phyloP scores from a whole-genome alignment of 2,329 filamentous ascomycete species.

The Pseudogymnoascus sp. region DNA sequence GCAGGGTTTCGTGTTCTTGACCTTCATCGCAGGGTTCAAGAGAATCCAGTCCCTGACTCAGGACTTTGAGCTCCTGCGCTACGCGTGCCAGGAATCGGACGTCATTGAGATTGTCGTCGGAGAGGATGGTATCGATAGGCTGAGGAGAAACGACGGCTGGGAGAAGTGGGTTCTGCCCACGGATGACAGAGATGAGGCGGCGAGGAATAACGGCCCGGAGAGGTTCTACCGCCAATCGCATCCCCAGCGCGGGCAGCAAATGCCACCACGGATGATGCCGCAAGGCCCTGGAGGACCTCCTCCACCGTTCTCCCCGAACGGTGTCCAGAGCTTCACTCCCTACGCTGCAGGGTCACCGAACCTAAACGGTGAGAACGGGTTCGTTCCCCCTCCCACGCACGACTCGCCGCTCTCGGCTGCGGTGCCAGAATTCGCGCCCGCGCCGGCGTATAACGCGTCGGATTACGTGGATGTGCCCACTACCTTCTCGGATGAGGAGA shows the following conservation, averaged over 20 bases:
- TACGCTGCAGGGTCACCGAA: slow-evolving; percentile 15
- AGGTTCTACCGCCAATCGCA: slow-evolving; percentile 25
- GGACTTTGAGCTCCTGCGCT: slow-evolving; percentile 65
- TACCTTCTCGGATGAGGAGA: slow-evolving; percentile 45
- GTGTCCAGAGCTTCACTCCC: slow-evolving; percentile 20
- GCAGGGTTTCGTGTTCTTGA: slow-evolving; percentile 79
- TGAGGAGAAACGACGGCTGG: slow-evolving; percentile 71
- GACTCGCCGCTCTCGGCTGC: slow-evolving; percentile 52
- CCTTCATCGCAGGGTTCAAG: slow-evolving; percentile 77
- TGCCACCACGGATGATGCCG: slow-evolving; percentile 21
- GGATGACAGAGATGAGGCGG: slow-evolving; percentile 62
- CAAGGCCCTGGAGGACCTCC: slow-evolving; percentile 22
- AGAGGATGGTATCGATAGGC: slow-evolving; percentile 67
- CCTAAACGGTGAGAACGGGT: slow-evolving; percentile 33
- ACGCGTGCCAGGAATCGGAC: slow-evolving; percentile 63
- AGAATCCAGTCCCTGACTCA: slow-evolving; percentile 67
- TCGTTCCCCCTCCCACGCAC: slow-evolving; percentile 21
- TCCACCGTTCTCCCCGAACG: slow-evolving; percentile 25
- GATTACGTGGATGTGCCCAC: slow-evolving; percentile 27
- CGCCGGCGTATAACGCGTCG: slow-evolving; percentile 16
- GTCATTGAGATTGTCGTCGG: slow-evolving; percentile 67
- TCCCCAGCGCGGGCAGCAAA: slow-evolving; percentile 17
- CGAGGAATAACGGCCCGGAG: slow-evolving; percentile 64
- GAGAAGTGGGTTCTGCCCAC: slow-evolving; percentile 67
- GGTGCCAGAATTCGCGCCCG: slow-evolving; percentile 49